Percentiles rank a stretch among this genome's conserved stretches.
phyloP scores from a whole-genome alignment of 345 rosid species.

The Jatropha curcas region DNA sequence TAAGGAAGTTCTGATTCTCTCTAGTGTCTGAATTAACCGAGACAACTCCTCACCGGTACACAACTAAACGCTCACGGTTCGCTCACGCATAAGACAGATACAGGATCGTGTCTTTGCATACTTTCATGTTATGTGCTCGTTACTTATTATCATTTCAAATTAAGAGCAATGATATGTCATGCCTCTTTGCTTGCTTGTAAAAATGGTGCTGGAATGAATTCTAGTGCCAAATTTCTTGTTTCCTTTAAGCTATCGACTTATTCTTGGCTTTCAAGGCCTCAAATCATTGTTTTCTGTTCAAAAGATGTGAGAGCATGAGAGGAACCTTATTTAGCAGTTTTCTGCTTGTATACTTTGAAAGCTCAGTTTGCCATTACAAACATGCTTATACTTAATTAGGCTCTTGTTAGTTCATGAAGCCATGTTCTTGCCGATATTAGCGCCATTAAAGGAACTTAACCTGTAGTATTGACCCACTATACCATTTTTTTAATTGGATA shows the following conservation, averaged over 20 bases:
- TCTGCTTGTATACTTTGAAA: not conserved
- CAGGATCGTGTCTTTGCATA: not conserved
- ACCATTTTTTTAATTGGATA: too few species aligned
- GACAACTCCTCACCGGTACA: too few species aligned
- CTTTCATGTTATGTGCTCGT: not conserved
- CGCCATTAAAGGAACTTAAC: too few species aligned
- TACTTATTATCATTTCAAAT: not conserved
- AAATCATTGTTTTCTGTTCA: not conserved
- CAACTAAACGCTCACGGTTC: too few species aligned
- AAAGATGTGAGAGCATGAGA: not conserved
- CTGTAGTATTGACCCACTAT: too few species aligned
- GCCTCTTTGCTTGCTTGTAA: not conserved
- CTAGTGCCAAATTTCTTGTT: not conserved
- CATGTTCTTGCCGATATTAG: not conserved
- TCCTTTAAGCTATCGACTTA: not conserved
- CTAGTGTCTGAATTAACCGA: not conserved
- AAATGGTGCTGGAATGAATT: not conserved
- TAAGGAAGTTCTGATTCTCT: not conserved
- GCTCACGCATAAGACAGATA: too few species aligned
- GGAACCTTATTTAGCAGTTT: not conserved
- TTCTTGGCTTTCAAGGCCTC: not conserved
- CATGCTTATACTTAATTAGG: not conserved
- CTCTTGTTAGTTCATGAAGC: not conserved
- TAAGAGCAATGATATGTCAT: not conserved
- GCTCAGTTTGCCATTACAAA: not conserved